These are phyloP conservation scores for Vanrija pseudolonga DNA, from an alignment of 1,284 basidiomycete genomes.

Conservation along the genomic window DNA sequence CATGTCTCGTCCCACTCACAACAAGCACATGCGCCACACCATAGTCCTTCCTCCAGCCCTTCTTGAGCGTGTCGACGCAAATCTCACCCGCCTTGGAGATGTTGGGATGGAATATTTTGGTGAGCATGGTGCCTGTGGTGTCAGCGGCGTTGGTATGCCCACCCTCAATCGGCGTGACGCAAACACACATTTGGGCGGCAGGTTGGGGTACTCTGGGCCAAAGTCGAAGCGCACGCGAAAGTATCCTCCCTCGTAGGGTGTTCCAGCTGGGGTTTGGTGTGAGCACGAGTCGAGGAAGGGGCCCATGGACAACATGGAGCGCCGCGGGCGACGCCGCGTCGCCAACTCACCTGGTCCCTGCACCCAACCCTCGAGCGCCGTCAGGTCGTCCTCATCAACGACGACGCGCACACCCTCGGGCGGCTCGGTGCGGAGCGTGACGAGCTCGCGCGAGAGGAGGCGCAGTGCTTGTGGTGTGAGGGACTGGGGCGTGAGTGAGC, in stretches of 20 bases:
- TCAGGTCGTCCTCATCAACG: slow-evolving; percentile 68
- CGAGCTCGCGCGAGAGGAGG: slow-evolving; percentile 72
- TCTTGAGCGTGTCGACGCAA: slow-evolving; percentile 95
- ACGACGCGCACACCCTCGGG: slow-evolving; percentile 83
- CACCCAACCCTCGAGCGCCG: slow-evolving; percentile 44
- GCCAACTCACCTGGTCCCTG: slow-evolving; percentile 47
- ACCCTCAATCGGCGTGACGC: neutral
- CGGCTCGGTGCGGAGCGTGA: slow-evolving; percentile 69
- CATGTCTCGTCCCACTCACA: slow-evolving; percentile 34
- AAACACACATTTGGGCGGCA: slow-evolving; percentile 81
- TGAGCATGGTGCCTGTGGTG: slow-evolving; percentile 71
- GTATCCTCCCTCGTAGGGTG: slow-evolving; percentile 88
- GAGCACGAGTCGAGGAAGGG: neutral
- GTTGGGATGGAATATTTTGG: slow-evolving; percentile 96
- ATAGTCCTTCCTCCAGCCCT: slow-evolving; percentile 90
- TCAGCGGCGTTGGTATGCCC: neutral
- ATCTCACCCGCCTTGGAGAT: slow-evolving; percentile 87
- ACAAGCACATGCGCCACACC: slow-evolving; percentile 86
- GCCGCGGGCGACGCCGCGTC: too few species aligned
- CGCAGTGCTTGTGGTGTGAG: slow-evolving; percentile 50
- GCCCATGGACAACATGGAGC: too few species aligned
- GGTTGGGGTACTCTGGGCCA: slow-evolving; percentile 76
- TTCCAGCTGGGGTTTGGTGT: slow-evolving; percentile 60
- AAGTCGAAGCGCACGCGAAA: slow-evolving; percentile 84
- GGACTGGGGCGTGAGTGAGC: slow-evolving; percentile 47